Evolutionary conservation across 441 rosid species (phyloP).

Genomic region (Metrosideros polymorpha): DNA sequence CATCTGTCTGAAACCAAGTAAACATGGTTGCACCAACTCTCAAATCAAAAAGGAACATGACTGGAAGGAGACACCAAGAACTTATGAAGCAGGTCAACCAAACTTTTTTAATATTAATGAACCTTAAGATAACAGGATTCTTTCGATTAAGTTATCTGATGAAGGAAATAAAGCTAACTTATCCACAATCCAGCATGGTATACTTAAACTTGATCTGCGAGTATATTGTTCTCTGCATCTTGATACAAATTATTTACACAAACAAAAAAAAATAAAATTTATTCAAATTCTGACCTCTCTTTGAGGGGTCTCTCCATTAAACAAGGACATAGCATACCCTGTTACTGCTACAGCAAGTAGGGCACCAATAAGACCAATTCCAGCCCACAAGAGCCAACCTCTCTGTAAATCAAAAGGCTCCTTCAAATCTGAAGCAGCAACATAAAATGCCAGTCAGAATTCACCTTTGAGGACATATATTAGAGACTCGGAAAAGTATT

Average conservation of each 20-base stretch:
- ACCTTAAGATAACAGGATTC: neutral
- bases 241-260: neutral
- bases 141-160: neutral
- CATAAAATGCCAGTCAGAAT: neutral
- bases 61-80: neutral
- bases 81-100: neutral
- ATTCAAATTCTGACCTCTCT: slow-evolving; percentile 44
- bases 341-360: slow-evolving; percentile 29
- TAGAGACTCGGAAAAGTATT: neutral
- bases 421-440: slow-evolving; percentile 42
- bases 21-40: neutral
- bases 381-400: slow-evolving; percentile 73
- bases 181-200: neutral
- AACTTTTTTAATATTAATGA: neutral
- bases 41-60: neutral
- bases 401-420: slow-evolving; percentile 48
- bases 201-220: neutral
- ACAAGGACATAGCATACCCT: slow-evolving; percentile 35
- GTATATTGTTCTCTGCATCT: neutral
- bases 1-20: slow-evolving; percentile 30
- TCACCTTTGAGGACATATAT: neutral
- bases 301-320: slow-evolving; percentile 40
- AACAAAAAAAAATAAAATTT: neutral
- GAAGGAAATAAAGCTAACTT: neutral
- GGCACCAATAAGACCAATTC: slow-evolving; percentile 46